Conservation (phyloP, 2,329 filamentous ascomycete species). For the Penicillium sp. region DNA sequence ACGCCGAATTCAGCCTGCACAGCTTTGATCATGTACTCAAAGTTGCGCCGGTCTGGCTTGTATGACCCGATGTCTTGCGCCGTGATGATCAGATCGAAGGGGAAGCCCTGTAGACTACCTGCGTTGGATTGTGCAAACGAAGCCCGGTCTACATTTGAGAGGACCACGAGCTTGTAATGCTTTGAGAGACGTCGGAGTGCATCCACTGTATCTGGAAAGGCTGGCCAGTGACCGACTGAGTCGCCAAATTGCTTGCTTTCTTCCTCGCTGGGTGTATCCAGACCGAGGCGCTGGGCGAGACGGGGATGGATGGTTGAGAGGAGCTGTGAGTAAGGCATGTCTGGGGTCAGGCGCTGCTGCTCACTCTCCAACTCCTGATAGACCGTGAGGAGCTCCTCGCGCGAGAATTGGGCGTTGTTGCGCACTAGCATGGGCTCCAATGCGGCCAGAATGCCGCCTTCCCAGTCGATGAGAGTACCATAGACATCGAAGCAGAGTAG, state of each 20-base stretch:
- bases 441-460: constrained; percentile 56
- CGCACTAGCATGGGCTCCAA: constrained; percentile 44
- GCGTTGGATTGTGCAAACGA: constrained; percentile 48
- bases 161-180: constrained; percentile 52
- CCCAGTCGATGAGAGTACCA: constrained; percentile 75
- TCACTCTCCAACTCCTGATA: constrained; percentile 37
- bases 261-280: constrained; percentile 16
- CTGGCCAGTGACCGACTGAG: constrained; percentile 50
- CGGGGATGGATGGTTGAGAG: constrained; percentile 46
- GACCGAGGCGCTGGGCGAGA: constrained; percentile 29
- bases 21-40: constrained; percentile 57
- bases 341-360: constrained; percentile 53
- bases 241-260: constrained; percentile 48
- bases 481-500: constrained; percentile 72
- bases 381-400: constrained; percentile 18
- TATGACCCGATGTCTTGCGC: constrained; percentile 67
- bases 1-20: constrained; percentile 54
- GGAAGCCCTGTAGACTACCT: constrained; percentile 47
- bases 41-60: constrained; percentile 62
- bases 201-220: constrained; percentile 53
- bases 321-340: constrained; percentile 56
- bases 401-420: constrained; percentile 37
- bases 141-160: constrained; percentile 54
- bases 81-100: constrained; percentile 62
- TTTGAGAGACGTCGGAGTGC: constrained; percentile 48